Evolutionary conservation across 768 basidiomycete species (phyloP).

Genomic region (Phlebiopsis flavidoalba): DNA sequence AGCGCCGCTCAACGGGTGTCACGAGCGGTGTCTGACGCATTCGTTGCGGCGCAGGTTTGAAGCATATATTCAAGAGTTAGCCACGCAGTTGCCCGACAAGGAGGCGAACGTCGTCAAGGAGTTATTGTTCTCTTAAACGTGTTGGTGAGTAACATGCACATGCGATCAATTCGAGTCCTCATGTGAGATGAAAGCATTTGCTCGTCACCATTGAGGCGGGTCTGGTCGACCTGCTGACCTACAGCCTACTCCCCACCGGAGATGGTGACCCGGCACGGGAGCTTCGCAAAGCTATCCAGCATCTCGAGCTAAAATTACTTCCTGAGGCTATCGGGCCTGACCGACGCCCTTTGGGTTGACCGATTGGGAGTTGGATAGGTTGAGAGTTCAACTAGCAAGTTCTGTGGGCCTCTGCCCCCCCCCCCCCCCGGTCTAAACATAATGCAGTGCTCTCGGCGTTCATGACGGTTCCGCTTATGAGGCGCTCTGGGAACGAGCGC

Average conservation of each 20-base stretch:
- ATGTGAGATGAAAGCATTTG: constrained; percentile 42
- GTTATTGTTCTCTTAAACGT: too few relatives aligned
- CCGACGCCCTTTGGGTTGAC: constrained; percentile 71
- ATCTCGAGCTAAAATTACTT: constrained; percentile 45
- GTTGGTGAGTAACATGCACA: constrained; percentile 32
- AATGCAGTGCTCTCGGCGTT: constrained; percentile 56
- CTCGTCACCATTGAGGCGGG: constrained; percentile 51
- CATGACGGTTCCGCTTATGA: constrained; percentile 65
- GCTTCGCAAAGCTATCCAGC: constrained; percentile 46
- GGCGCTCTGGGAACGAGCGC: constrained; percentile 53
- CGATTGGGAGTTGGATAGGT: constrained; percentile 75
- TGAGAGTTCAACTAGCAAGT: constrained; percentile 9
- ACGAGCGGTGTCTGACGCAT: constrained; percentile 64
- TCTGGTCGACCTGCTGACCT: constrained; percentile 56
- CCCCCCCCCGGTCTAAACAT: background rate
- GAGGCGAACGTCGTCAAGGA: constrained; percentile 22
- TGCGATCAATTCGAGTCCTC: background rate
- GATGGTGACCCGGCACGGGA: constrained; percentile 39
- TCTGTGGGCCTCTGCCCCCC: background rate
- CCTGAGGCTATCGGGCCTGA: constrained; percentile 64
- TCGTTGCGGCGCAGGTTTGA: constrained; percentile 53
- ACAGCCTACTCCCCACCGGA: constrained; percentile 34
- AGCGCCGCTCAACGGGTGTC: constrained; percentile 53
- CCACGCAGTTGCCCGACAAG: constrained; percentile 5
- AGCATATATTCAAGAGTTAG: constrained; percentile 37